Base-by-base conservation (phyloP, 2,329 filamentous ascomycete genomes). In the Westerdykella ornata region DNA sequence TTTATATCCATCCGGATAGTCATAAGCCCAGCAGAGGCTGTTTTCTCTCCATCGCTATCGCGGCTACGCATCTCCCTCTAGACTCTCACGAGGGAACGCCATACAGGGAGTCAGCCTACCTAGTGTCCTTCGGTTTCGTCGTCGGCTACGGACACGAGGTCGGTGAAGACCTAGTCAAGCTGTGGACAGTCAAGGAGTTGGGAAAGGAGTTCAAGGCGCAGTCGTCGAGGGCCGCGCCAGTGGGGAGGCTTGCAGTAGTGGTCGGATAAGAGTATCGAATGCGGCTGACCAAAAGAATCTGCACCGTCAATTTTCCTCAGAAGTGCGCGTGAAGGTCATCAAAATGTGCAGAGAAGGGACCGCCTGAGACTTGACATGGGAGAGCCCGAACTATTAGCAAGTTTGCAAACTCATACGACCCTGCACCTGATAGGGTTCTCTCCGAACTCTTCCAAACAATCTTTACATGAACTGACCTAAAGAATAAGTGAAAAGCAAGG, bases 231-330 rank as follows among this genome's bases (percentile, higher is more conserved):
- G 20, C 34, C 19, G 9, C 17, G 3, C 22, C 31, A 18, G 2
- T n/a, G 20, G 11, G n/a, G 35, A 39, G 43, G 46, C 46, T 49
- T 51, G 42, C 46, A 47, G 42, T 49, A 48, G 48, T 41, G 26
- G 17, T 15, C 28, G 12, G 6, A 16, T 44, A 28, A n/a, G 37
- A 36, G 43, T 51, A 51, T 51, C 42, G 48, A 42, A 45, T 45
- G 44, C 40, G 29, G 38, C 32, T 37, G 17, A 22, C 35, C 35
- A 28, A 29, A 36, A n/a, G n/a, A n/a, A n/a, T n/a, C n/a, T n/a
- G n/a, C n/a, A n/a, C n/a, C n/a, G n/a, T n/a, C n/a, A n/a, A n/a
- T n/a, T n/a, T n/a, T n/a, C 22, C 22, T 9, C 22, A 26, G 22
- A 4, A 7, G 7, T 4, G 2, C 8, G 8, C 22, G 3, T 5